Evolutionary conservation across 768 basidiomycete species (phyloP).

Genomic region (Crepidotus variabilis): DNA sequence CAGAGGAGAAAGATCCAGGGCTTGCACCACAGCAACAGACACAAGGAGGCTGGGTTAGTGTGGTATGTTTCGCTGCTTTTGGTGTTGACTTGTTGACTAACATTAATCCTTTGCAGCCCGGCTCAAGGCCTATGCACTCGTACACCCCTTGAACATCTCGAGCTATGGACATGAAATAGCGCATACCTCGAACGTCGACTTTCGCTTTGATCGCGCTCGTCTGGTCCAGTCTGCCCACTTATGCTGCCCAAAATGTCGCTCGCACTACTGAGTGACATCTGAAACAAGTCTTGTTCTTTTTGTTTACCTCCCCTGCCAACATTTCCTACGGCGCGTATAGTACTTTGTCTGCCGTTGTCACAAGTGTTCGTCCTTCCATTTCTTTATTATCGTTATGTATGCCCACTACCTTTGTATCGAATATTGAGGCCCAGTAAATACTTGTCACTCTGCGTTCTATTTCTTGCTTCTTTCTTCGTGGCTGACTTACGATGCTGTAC

Average conservation of each 20-base stretch:
- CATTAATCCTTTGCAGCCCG: background rate
- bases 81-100: background rate
- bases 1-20: slow-evolving; percentile 56
- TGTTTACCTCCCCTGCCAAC: background rate
- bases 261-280: too few relatives aligned
- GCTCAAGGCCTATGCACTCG: background rate
- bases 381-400: background rate
- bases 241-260: too few relatives aligned
- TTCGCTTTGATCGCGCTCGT: too few relatives aligned
- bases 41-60: slow-evolving; percentile 12
- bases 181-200: too few relatives aligned
- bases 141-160: slow-evolving; percentile 3
- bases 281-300: background rate
- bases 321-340: background rate
- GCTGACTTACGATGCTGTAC: too few relatives aligned
- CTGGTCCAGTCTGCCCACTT: too few relatives aligned
- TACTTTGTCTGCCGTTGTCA: background rate
- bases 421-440: background rate
- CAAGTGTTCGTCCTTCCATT: background rate
- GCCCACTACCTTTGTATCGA: background rate
- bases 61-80: slow-evolving; percentile 6
- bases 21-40: slow-evolving; percentile 23
- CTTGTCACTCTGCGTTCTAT: background rate
- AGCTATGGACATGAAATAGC: too few relatives aligned
- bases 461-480: background rate